These are phyloP conservation scores for Magnolia changhungtana DNA, from an alignment of 164 flowering plant species.

Conservation along the genomic window DNA sequence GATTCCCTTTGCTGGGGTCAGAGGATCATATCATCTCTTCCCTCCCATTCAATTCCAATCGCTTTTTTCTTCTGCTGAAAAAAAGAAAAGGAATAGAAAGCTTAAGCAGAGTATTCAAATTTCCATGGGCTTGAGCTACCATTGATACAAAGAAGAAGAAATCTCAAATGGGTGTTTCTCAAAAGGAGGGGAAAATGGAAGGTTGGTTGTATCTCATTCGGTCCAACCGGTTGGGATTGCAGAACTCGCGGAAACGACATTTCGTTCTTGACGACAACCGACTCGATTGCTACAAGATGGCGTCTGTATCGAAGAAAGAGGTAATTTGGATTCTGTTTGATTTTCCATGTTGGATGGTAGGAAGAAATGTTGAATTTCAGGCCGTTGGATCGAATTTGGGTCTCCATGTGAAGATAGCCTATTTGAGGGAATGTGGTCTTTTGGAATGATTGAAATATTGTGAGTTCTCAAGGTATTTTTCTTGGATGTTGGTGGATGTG, in stretches of 20 bases:
- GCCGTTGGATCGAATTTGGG: not conserved
- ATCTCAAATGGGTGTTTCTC: slow-evolving; percentile 29
- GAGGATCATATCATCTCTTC: slow-evolving; percentile 35
- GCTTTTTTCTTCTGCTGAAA: not conserved
- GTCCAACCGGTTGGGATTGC: slow-evolving; percentile 59
- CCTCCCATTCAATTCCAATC: not conserved
- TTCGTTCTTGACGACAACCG: slow-evolving; percentile 56
- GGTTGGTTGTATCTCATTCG: slow-evolving; percentile 80
- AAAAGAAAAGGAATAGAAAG: not conserved
- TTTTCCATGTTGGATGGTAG: not conserved
- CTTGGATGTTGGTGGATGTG: not conserved
- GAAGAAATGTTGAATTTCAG: not conserved
- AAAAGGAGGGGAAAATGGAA: slow-evolving; percentile 41
- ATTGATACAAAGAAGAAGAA: not conserved
- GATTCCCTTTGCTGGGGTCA: slow-evolving; percentile 51
- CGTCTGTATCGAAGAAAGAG: slow-evolving; percentile 45
- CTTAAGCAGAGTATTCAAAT: slow-evolving; percentile 1
- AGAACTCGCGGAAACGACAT: slow-evolving; percentile 66
- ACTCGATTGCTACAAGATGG: slow-evolving; percentile 62
- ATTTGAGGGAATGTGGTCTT: not conserved
- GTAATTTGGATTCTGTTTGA: slow-evolving; percentile 23
- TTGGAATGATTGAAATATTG: not conserved
- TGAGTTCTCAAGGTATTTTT: not conserved
- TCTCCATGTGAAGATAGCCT: not conserved
- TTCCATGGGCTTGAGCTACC: slow-evolving; percentile 12